Evolutionary conservation across 345 rosid species (phyloP).

Genomic region (Brassica cretica): DNA sequence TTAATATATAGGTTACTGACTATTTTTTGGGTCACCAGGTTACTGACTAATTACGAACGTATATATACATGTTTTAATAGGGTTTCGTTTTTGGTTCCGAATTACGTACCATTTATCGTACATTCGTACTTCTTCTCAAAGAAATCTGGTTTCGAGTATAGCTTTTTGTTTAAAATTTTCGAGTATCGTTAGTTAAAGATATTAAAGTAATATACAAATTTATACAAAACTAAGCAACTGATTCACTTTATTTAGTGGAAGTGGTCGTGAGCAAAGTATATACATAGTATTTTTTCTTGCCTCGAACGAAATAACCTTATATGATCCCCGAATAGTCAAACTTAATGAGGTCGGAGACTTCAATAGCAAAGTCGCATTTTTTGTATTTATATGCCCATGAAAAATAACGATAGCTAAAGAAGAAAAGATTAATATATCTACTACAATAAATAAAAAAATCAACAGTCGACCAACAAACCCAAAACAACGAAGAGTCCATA

Average conservation of each 20-base stretch:
- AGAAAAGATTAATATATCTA: neutral
- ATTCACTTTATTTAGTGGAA: conserved; percentile 8
- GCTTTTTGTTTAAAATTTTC: neutral
- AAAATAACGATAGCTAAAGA: conserved; percentile 2
- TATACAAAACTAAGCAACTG: neutral
- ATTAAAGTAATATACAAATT: neutral
- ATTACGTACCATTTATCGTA: neutral
- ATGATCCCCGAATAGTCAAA: conserved; percentile 36
- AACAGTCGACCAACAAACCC: conserved; percentile 11
- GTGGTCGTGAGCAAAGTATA: conserved; percentile 30
- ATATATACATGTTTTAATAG: neutral
- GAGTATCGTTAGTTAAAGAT: neutral
- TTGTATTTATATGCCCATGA: conserved; percentile 22
- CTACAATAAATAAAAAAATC: neutral
- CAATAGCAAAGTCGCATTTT: conserved; percentile 33
- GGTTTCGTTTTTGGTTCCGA: neutral
- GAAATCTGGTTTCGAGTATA: neutral
- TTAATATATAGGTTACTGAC: neutral
- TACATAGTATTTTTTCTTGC: neutral
- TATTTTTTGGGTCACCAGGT: neutral
- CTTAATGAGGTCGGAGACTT: conserved; percentile 33
- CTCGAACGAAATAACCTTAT: conserved; percentile 26
- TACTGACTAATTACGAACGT: neutral
- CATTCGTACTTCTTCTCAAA: neutral
- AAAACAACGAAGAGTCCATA: conserved; percentile 24